Evolutionary conservation across 164 flowering plant species (phyloP), one percentile per base, ranked within the genome.

Genomic region (Magnolia sinica): DNA sequence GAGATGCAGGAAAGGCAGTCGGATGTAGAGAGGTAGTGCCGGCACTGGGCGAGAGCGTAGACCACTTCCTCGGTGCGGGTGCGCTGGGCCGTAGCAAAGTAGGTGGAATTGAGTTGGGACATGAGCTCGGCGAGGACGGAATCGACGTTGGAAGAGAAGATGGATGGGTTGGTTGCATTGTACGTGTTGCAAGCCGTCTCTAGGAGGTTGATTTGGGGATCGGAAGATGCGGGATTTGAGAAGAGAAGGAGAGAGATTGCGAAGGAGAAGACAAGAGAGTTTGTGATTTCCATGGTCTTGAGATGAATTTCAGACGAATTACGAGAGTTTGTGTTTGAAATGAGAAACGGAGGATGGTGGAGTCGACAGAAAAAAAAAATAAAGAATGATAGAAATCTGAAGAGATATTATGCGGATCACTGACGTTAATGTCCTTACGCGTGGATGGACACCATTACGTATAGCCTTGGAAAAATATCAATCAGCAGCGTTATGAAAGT

Each of bases 41-140:
- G 77, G 82, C 91, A 89, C 81, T 86, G 88, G 3, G 68, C 83
- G 82, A 87, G 72, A 50, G 80, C 86, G 65, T 85, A 87, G 4
- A 79, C 88, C 2, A 85, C 84, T 51, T 81, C 82, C 7, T 82
- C 24, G 7, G 79, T 79, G 66, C 74, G 73, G n/a, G 76, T 72
- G 20, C 31, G 71, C 79, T 80, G 76, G 1, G 88, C 83, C 0
- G 89, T 85, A 13, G 86, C 91, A 65, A 88, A 87, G 49, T 22
- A 63, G 19, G 11, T 49, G 11, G 3, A 65, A 11, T 51, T 69
- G 29, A 77, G 64, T n/a, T 67, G 65, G 52, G 31, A 11, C 19
- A 67, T 70, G 1, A 76, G 73, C 49, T 74, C 76, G 22, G 68
- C 5, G 58, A 76, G 73, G 20, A 74, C 27, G 20, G 70, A 64